These are phyloP conservation scores for Globisporangium middletonii DNA, from an alignment of 352 stramenopile species.

Conservation along the genomic window DNA sequence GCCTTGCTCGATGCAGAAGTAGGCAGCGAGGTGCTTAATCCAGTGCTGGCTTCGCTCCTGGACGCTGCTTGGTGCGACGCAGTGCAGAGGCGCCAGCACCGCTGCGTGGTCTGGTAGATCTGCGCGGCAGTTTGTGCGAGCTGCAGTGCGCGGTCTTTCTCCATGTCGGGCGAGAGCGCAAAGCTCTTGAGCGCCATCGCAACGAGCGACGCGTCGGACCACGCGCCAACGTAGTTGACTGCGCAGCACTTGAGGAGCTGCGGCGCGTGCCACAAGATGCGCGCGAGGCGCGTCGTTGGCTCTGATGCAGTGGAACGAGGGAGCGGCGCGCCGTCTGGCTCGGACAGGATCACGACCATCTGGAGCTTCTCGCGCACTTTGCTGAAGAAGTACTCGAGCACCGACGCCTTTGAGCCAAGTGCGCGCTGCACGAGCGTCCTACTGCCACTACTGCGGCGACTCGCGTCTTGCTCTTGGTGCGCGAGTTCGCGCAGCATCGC, in stretches of 20 bases:
- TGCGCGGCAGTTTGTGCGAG: constrained; percentile 32
- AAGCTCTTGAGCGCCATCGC: constrained; percentile 42
- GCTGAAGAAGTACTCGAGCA: constrained; percentile 44
- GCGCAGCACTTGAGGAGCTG: constrained; percentile 34
- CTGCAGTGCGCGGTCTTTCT: constrained; percentile 26
- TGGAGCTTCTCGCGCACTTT: constrained; percentile 41
- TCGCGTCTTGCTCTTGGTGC: constrained; percentile 8
- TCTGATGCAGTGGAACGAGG: not conserved
- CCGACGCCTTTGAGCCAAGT: constrained; percentile 37
- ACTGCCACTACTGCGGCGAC: not conserved
- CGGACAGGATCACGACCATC: constrained; percentile 40
- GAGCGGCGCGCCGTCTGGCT: not conserved
- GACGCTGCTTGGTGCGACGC: not conserved
- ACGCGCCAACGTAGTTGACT: constrained; percentile 36
- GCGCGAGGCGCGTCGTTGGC: not conserved
- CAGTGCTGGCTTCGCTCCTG: not conserved
- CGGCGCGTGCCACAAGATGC: constrained; percentile 34
- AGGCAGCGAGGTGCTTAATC: not conserved
- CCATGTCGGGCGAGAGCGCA: constrained; percentile 11
- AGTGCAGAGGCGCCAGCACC: constrained; percentile 2
- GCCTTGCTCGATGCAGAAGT: not conserved
- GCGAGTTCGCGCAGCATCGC: constrained; percentile 24
- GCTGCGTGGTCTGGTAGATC: constrained; percentile 28
- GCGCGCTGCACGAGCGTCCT: not conserved
- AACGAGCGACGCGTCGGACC: constrained; percentile 34